Evolutionary conservation across 371 early-diverging fungal genomes (phyloP).

Genomic region (Fennellomyces sp.): DNA sequence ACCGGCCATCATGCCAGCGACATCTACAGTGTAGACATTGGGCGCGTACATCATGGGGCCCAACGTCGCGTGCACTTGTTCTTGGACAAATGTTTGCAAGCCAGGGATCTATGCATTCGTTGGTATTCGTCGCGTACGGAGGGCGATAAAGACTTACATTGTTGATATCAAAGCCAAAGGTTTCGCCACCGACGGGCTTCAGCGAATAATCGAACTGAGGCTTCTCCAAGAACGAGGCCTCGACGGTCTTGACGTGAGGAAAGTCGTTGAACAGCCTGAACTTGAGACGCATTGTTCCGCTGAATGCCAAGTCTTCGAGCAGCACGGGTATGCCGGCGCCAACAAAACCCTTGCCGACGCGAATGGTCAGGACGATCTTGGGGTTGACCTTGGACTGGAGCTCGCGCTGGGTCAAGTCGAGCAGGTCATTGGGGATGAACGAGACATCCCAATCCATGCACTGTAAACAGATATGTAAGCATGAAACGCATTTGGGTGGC

Average conservation of each 20-base stretch:
- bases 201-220: conserved; percentile 95
- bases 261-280: conserved; percentile 85
- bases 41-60: conserved; percentile 90
- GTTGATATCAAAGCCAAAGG: conserved; percentile 83
- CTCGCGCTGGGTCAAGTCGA: conserved; percentile 72
- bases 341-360: conserved; percentile 88
- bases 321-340: conserved; percentile 94
- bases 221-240: conserved; percentile 87
- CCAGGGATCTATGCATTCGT: conserved; percentile 85
- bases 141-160: conserved; percentile 64
- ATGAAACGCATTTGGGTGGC: conserved; percentile 2
- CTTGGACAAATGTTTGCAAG: conserved; percentile 77
- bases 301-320: conserved; percentile 91
- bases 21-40: conserved; percentile 80
- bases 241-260: conserved; percentile 91
- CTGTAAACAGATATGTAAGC: conserved; percentile 35
- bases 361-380: conserved; percentile 89
- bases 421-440: conserved; percentile 83
- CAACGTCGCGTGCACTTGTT: conserved; percentile 78
- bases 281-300: conserved; percentile 81
- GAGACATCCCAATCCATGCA: conserved; percentile 93
- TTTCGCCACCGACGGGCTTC: conserved; percentile 93
- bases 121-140: background rate
- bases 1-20: conserved; percentile 85
- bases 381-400: conserved; percentile 81